phyloP scores from a whole-genome alignment of 805 yeast species.

The Wickerhamomyces subpelliculosus region DNA sequence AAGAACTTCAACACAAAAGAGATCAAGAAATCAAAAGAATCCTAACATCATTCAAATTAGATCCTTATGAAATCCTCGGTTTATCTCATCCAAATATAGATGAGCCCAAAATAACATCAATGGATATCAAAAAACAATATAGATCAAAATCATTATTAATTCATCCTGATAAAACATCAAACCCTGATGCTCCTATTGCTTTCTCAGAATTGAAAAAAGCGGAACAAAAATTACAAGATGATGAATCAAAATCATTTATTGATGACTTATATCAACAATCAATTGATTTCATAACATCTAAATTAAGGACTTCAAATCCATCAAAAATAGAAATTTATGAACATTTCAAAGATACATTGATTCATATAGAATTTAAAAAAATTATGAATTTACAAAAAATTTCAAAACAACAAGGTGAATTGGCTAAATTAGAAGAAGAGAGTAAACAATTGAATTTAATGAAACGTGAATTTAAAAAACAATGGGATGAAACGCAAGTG shows the following conservation, averaged over 20 bases:
- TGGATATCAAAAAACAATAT: slow-evolving; percentile 36
- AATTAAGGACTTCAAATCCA: too few relatives aligned
- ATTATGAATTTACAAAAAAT: slow-evolving; percentile 35
- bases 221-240: slow-evolving; percentile 33
- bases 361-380: slow-evolving; percentile 39
- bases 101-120: neutral
- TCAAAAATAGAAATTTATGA: slow-evolving; percentile 5
- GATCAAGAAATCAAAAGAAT: neutral
- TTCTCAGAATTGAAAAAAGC: slow-evolving; percentile 56
- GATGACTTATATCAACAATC: slow-evolving; percentile 40
- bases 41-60: neutral
- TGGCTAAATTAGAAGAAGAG: slow-evolving; percentile 24
- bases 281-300: slow-evolving; percentile 25
- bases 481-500: slow-evolving; percentile 60
- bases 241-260: slow-evolving; percentile 31
- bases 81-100: too few relatives aligned
- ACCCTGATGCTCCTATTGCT: slow-evolving; percentile 55
- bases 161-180: slow-evolving; percentile 60
- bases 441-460: slow-evolving; percentile 24
- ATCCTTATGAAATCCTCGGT: neutral
- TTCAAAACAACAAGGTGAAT: slow-evolving; percentile 33
- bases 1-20: neutral
- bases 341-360: slow-evolving; percentile 27
- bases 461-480: slow-evolving; percentile 31
- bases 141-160: slow-evolving; percentile 55